Base-by-base conservation (phyloP, 164 flowering plant genomes). In the Aristolochia fimbriata region DNA sequence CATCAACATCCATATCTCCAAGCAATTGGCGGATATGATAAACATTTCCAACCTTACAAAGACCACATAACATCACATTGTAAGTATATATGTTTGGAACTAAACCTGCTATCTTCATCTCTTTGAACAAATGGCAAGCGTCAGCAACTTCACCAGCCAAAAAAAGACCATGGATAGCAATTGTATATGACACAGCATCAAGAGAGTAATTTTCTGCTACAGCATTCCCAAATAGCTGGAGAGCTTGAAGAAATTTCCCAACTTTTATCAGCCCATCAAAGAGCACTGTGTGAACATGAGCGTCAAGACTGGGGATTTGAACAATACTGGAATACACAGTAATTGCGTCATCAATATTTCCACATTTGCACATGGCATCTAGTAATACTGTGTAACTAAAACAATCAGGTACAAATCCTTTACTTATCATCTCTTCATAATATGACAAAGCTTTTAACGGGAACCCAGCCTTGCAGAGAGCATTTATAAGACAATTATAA, bases 51-150 rank as follows among this genome's bases (percentile, higher is more conserved):
- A 58, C 62, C 62, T 55, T 72, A 68, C 79, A 81, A 53, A 79
- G 69, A 61, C 73, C 68, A 57, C 47, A 62, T 6, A 86, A 66
- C 69, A 86, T 65, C 37, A 69, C 50, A 54, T 80, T 82, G 52
- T 67, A 82, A 0, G 75, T 74, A 17, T 61, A 68, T 31, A 55
- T 65, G 68, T 75, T 76, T 30, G 88, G 87, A 63, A 65, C 37
- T 23, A 83, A 3, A 52, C 81, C 81, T 33, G 45, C 50, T 66
- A 78, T 79, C 71, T 79, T 79, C 92, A 86, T 86, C 37, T 76
- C 71, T 55, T 52, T 52, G 60, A 71, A 80, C 71, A 86, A 61
- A 21, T 49, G 58, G 62, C 25, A 60, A 47, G 84, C 89, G 46
- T 86, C 87, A 58, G 19, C 66, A 33, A 49, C 47, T 64, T 76